phyloP scores from a whole-genome alignment of 2,329 filamentous ascomycete genomes.

The Hypoxylon sp. region DNA sequence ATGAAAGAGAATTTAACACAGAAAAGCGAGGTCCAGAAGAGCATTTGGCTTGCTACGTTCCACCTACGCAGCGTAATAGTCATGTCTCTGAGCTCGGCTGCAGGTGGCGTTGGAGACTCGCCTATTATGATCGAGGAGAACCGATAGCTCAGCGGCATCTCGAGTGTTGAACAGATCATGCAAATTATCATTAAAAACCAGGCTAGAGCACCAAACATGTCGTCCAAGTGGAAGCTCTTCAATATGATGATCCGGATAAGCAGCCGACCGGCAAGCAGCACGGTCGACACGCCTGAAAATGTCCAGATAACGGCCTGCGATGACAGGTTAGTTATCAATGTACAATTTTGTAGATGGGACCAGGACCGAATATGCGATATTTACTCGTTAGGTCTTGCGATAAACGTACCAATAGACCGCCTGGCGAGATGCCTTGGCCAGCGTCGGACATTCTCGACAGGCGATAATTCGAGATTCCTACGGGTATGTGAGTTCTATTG shows the following conservation, averaged over 20 bases:
- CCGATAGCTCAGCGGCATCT: slow-evolving; percentile 32
- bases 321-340: neutral
- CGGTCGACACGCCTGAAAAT: slow-evolving; percentile 28
- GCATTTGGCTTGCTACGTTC: slow-evolving; percentile 25
- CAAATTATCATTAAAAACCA: slow-evolving; percentile 34
- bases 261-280: slow-evolving; percentile 40
- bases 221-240: slow-evolving; percentile 43
- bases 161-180: slow-evolving; percentile 35
- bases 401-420: slow-evolving; percentile 37
- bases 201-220: slow-evolving; percentile 34
- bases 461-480: neutral
- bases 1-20: slow-evolving; percentile 46
- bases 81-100: slow-evolving; percentile 27
- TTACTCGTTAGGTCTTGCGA: neutral
- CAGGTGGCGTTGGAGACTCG: slow-evolving; percentile 27
- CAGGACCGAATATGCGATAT: neutral
- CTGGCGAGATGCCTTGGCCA: slow-evolving; percentile 39
- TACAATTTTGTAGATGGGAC: neutral
- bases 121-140: slow-evolving; percentile 38
- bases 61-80: slow-evolving; percentile 35
- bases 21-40: slow-evolving; percentile 42
- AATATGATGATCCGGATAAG: slow-evolving; percentile 37
- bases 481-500: too few species aligned
- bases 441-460: slow-evolving; percentile 17
- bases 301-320: slow-evolving; percentile 41